A percentile compares a stretch with the other conserved stretches of the same genome.
Evolutionary conservation across 169 alveolate species (phyloP).

Genomic region (Cryptosporidium ryanae): DNA sequence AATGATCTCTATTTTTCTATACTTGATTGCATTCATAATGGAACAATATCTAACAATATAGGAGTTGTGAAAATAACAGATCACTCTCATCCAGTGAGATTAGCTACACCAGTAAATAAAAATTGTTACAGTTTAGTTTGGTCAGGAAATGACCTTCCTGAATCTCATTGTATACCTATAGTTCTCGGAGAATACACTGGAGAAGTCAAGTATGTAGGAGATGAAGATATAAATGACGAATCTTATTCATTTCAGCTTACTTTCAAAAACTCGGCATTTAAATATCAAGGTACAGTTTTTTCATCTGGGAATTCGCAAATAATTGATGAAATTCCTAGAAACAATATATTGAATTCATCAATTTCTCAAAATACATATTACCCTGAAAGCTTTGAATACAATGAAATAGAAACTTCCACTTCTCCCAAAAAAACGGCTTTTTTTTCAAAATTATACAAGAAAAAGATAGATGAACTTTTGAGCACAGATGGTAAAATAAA

Average conservation of each 20-base stretch:
- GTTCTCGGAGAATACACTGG: conserved; percentile 72
- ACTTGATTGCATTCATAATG: conserved; percentile 36
- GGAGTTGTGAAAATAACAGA: conserved; percentile 55
- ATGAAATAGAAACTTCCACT: conserved; percentile 37
- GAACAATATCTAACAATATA: conserved; percentile 26
- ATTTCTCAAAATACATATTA: conserved; percentile 7
- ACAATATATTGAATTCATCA: neutral
- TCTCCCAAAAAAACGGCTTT: conserved; percentile 1
- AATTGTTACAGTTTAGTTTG: conserved; percentile 46
- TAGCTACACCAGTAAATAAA: conserved; percentile 76
- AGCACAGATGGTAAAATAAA: conserved; percentile 38
- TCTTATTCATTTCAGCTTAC: conserved; percentile 72
- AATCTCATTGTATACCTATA: conserved; percentile 32
- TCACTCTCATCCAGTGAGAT: conserved; percentile 78
- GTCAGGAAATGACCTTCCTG: conserved; percentile 33
- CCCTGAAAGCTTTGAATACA: conserved; percentile 21
- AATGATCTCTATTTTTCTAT: conserved; percentile 17
- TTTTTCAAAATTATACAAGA: conserved; percentile 6
- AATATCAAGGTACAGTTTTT: conserved; percentile 20
- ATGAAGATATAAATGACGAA: conserved; percentile 60
- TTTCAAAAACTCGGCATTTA: conserved; percentile 59
- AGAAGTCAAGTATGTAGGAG: conserved; percentile 60
- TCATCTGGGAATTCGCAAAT: conserved; percentile 20
- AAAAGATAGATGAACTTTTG: neutral
- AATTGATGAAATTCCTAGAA: neutral